Conservation (phyloP, 2,329 filamentous ascomycete genomes). For the Talaromyces pinophilus region DNA sequence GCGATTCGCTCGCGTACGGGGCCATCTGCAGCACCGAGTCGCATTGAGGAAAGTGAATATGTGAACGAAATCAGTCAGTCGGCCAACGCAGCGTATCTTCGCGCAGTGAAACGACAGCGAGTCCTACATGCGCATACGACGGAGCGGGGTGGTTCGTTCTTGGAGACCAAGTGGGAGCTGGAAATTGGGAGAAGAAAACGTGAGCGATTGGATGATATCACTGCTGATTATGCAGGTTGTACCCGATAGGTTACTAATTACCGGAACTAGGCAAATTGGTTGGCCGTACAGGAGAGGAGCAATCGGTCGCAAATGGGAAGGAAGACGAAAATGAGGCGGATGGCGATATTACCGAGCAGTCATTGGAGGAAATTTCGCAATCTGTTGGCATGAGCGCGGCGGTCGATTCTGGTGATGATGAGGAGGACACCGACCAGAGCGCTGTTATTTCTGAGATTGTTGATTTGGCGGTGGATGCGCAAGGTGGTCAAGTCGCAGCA, state of each 20-base stretch:
- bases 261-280: conserved; percentile 22
- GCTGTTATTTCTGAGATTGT: conserved; percentile 12
- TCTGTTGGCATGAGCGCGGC: conserved; percentile 3
- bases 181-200: conserved; percentile 29
- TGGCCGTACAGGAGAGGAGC: conserved; percentile 7
- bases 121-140: conserved; percentile 26
- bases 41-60: conserved; percentile 29
- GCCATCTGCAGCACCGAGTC: conserved; percentile 19
- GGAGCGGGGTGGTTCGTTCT: conserved; percentile 37
- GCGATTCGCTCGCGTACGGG: conserved; percentile 30
- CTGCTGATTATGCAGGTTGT: conserved; percentile 3
- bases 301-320: background rate
- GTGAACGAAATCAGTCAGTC: conserved; percentile 38
- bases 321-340: conserved; percentile 13
- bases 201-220: conserved; percentile 18
- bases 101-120: conserved; percentile 42
- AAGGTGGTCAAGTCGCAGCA: conserved; percentile 23
- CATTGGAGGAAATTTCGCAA: conserved; percentile 18
- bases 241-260: conserved; percentile 23
- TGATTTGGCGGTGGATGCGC: conserved; percentile 13
- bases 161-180: conserved; percentile 46
- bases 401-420: conserved; percentile 12
- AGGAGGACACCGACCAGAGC: conserved; percentile 1
- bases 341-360: background rate
- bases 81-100: conserved; percentile 31